A percentile compares a stretch with the other conserved stretches of the same genome.
Conservation (phyloP, 345 rosid species). For the Turnera subulata region DNA sequence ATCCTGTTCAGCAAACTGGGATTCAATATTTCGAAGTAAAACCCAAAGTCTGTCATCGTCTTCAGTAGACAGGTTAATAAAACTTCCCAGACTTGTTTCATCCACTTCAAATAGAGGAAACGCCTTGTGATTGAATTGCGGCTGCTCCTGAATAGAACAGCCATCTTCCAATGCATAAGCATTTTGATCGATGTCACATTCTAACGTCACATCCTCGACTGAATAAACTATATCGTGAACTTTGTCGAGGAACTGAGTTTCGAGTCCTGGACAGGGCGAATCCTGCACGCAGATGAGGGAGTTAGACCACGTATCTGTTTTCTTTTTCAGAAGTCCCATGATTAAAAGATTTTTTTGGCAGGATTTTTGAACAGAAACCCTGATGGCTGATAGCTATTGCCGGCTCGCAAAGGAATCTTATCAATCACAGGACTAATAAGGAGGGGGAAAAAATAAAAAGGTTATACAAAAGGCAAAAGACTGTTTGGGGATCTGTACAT, state of each 20-base stretch:
- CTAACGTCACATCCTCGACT: constrained; percentile 45
- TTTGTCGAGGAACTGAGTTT: constrained; percentile 25
- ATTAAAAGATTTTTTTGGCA: too few species aligned
- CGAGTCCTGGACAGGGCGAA: constrained; percentile 20
- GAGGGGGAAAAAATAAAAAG: too few species aligned
- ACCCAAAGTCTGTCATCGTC: constrained; percentile 49
- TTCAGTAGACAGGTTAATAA: constrained; percentile 34
- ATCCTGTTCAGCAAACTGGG: constrained; percentile 27
- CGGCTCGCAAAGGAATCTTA: too few species aligned
- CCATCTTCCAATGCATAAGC: constrained; percentile 38
- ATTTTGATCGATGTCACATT: constrained; percentile 35
- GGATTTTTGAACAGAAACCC: not conserved
- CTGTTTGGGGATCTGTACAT: too few species aligned
- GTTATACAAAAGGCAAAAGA: too few species aligned
- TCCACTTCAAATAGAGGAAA: constrained; percentile 75
- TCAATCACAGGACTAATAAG: too few species aligned
- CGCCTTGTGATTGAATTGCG: constrained; percentile 24
- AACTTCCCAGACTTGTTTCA: constrained; percentile 42
- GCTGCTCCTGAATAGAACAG: constrained; percentile 29
- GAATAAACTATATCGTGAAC: constrained; percentile 48
- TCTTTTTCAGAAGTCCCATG: too few species aligned
- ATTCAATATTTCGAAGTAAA: constrained; percentile 38
- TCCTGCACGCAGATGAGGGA: constrained; percentile 41
- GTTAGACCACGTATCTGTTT: not conserved
- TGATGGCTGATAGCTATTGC: too few species aligned